Evolutionary conservation across 345 rosid genomes (phyloP).

Genomic region (Viola odorata): DNA sequence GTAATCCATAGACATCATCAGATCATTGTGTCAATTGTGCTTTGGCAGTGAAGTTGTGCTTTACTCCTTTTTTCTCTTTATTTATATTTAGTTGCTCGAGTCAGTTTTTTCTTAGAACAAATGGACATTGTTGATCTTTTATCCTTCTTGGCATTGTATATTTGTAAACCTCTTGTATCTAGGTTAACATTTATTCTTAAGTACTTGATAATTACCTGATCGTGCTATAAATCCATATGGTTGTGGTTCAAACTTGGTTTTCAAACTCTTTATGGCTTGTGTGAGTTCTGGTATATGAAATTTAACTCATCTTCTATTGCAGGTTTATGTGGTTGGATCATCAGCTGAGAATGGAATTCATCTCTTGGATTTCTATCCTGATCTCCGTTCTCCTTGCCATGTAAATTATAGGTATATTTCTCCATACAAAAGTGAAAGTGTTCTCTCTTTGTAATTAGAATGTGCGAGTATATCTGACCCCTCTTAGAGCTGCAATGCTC

Average conservation of each 20-base stretch:
- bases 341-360: constrained; percentile 68
- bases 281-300: constrained; percentile 4
- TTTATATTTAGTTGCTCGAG: no score
- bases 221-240: background rate
- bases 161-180: no score
- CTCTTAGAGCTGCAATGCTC: background rate
- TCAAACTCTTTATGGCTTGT: background rate
- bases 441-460: background rate
- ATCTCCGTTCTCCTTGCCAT: constrained; percentile 69
- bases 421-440: background rate
- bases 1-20: no score
- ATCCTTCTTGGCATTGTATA: no score
- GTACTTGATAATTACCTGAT: background rate
- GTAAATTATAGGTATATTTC: constrained; percentile 65
- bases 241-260: background rate
- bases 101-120: no score
- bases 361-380: constrained; percentile 86
- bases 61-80: no score
- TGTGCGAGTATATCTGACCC: background rate
- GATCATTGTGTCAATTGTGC: no score
- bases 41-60: no score
- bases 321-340: constrained; percentile 82
- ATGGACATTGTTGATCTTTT: no score
- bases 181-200: no score
- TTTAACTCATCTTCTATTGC: constrained; percentile 17